Evolutionary conservation across 306 rosid genomes (phyloP).

Genomic region (Cicer bijugum): DNA sequence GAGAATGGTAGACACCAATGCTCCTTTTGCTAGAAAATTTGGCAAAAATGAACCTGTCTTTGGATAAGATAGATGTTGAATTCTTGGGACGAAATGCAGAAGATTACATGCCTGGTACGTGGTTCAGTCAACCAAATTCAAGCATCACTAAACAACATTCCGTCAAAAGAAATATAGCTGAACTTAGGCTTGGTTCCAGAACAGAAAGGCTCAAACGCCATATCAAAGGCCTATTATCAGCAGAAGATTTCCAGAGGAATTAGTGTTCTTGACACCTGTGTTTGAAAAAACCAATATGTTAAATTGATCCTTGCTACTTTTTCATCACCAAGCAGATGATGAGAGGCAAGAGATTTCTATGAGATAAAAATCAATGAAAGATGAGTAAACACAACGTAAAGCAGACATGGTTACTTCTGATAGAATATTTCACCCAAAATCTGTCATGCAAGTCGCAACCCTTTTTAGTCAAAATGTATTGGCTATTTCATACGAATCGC

Average conservation of each 20-base stretch:
- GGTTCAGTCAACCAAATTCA: constrained; percentile 45
- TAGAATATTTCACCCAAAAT: constrained; percentile 35
- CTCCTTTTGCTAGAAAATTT: constrained; percentile 57
- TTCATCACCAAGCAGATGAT: constrained; percentile 37
- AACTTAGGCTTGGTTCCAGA: constrained; percentile 51
- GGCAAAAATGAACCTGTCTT: constrained; percentile 46
- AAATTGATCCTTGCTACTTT: constrained; percentile 24
- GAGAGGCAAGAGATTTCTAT: constrained; percentile 31
- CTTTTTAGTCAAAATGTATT: constrained; percentile 42
- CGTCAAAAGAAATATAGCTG: constrained; percentile 44
- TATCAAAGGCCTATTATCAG: constrained; percentile 47
- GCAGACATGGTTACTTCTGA: constrained; percentile 38
- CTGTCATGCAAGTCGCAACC: constrained; percentile 36
- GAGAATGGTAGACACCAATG: constrained; percentile 52
- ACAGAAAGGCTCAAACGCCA: constrained; percentile 51
- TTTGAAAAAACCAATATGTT: constrained; percentile 15
- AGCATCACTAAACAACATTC: constrained; percentile 35
- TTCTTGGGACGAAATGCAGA: constrained; percentile 47
- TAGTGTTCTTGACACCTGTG: constrained; percentile 45
- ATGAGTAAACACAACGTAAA: constrained; percentile 43
- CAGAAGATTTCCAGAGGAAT: constrained; percentile 43
- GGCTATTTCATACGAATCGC: constrained; percentile 13
- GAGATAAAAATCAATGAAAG: constrained; percentile 42
- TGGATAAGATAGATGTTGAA: constrained; percentile 52
- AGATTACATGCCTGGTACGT: constrained; percentile 49